Base-by-base conservation (phyloP, 495 filamentous ascomycete genomes). In the Tuber brumale region DNA sequence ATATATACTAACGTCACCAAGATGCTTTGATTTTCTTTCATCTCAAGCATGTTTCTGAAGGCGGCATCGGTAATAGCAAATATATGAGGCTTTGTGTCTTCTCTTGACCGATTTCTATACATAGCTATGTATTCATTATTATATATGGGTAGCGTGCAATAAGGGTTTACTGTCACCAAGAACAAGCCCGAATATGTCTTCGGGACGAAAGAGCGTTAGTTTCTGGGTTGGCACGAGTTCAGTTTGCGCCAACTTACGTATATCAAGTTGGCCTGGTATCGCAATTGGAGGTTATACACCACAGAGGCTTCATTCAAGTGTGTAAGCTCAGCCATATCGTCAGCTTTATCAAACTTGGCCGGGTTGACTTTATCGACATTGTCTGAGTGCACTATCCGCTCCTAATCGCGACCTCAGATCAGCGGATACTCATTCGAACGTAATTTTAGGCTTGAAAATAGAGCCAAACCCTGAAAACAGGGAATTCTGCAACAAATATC, bases 1-100 rank as follows among this genome's bases (percentile, higher is more conserved):
- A 91, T 46, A 91, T 96, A 79, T 97, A 95, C 80, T 97, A 93
- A 81, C 94, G 96, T 99, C 8, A 99, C 96, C 48, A 99, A 87
- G 81, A 99, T 98, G 82, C 94, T 97, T 84, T 99, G 96, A 80
- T 98, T 97, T 75, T 94, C 89, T 31, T 95, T 94, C 83, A 97
- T 95, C 75, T 97, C 94, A 7, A 97, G 93, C 12, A 99, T 87
- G 81, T 97, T 97, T 5, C 95, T 89, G 84, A 97, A 99, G 2
- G 96, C 96, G 79, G 95, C 91, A 84, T 99, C 96, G n/a, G 96
- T 94, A 90, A 97, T 95, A 57, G 96, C 96, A 81, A 94, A 99
- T 74, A 99, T 97, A 81, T 99, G 96, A 3, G 96, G 96, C 80
- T 95, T 95, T 37, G 93, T 97, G 80, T 99, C 96, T 77, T 98